phyloP scores from a whole-genome alignment of 2,329 filamentous ascomycete species.

The Tothia fuscella region DNA sequence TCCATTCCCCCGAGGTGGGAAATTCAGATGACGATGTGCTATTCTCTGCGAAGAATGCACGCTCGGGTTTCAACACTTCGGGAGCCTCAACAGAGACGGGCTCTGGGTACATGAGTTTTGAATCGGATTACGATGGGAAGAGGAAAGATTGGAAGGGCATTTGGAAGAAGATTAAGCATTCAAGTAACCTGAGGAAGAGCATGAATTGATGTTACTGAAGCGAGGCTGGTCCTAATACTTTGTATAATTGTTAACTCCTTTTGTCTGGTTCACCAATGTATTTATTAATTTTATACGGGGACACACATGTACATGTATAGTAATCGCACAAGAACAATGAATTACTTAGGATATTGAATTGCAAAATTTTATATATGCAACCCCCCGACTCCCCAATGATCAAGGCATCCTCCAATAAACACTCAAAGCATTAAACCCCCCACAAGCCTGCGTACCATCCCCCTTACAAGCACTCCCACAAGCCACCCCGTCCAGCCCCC shows the following conservation, averaged over 20 bases:
- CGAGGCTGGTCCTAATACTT: too few relatives aligned
- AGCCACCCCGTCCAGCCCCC: background rate
- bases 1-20: too few relatives aligned
- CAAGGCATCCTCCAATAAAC: background rate
- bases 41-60: background rate
- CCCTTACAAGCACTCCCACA: background rate
- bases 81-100: background rate
- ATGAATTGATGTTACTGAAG: too few relatives aligned
- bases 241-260: too few relatives aligned
- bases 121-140: constrained; percentile 1
- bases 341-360: too few relatives aligned
- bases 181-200: too few relatives aligned
- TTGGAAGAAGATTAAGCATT: background rate
- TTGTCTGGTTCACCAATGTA: too few relatives aligned
- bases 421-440: background rate
- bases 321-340: too few relatives aligned
- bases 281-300: too few relatives aligned
- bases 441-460: background rate
- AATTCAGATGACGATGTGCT: constrained; percentile 1
- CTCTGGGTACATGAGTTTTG: constrained; percentile 5
- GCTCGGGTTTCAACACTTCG: background rate
- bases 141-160: background rate
- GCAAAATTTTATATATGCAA: too few relatives aligned
- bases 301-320: too few relatives aligned
- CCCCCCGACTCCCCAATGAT: too few relatives aligned